phyloP scores from a whole-genome alignment of 257 asterid species.

The Ilex aquifolium region DNA sequence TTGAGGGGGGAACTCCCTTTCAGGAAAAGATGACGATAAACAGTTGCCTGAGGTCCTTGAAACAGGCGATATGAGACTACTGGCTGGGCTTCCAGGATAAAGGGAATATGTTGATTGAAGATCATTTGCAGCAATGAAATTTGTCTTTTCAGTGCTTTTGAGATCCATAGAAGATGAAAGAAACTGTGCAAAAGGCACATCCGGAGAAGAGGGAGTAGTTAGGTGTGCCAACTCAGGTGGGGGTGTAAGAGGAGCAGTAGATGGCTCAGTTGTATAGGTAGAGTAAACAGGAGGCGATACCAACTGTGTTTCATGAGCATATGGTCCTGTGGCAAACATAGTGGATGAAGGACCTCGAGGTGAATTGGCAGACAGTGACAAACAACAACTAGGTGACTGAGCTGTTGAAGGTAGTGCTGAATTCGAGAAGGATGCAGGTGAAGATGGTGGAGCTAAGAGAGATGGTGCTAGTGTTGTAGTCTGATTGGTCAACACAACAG shows the following conservation, averaged over 20 bases:
- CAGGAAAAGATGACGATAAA: conserved; percentile 32
- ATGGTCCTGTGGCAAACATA: conserved; percentile 79
- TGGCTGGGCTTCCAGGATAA: conserved; percentile 76
- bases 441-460: conserved; percentile 77
- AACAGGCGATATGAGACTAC: conserved; percentile 56
- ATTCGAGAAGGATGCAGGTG: conserved; percentile 74
- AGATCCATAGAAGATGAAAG: conserved; percentile 43
- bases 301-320: conserved; percentile 72
- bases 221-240: conserved; percentile 78
- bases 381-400: conserved; percentile 69
- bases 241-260: conserved; percentile 83
- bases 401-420: conserved; percentile 78
- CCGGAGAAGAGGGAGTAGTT: conserved; percentile 91
- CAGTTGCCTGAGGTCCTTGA: conserved; percentile 39
- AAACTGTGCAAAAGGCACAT: conserved; percentile 46
- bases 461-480: conserved; percentile 40
- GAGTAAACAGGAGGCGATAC: conserved; percentile 91
- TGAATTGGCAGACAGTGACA: conserved; percentile 48
- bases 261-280: conserved; percentile 81
- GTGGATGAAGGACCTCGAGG: conserved; percentile 62
- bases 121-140: conserved; percentile 39
- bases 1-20: conserved; percentile 41
- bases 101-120: conserved; percentile 66
- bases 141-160: conserved; percentile 30
- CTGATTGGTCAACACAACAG: conserved; percentile 61